phyloP scores from a whole-genome alignment of 2,329 filamentous ascomycete species.

The Microcera coccophila region DNA sequence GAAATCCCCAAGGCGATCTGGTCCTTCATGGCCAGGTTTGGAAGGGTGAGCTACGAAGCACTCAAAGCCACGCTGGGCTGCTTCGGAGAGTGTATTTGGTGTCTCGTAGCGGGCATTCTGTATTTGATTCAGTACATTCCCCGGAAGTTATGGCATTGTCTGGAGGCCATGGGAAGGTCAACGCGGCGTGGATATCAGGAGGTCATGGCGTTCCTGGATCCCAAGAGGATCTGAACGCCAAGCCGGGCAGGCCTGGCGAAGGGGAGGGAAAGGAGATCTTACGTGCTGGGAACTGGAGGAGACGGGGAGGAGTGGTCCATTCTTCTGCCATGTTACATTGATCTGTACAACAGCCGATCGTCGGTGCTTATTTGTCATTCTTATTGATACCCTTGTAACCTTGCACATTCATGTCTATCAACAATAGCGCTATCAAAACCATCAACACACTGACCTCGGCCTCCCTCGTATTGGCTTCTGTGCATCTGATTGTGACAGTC shows the following conservation, averaged over 20 bases:
- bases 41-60: conserved; percentile 22
- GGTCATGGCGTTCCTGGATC: conserved; percentile 34
- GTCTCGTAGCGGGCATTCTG: conserved; percentile 21
- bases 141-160: conserved; percentile 29
- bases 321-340: no score
- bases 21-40: conserved; percentile 21
- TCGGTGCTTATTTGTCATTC: neutral
- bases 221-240: conserved; percentile 29
- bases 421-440: no score
- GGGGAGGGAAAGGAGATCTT: no score
- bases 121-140: conserved; percentile 34
- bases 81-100: conserved; percentile 28
- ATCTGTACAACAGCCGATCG: no score
- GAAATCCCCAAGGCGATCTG: conserved; percentile 27
- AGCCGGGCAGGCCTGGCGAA: neutral
- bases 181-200: conserved; percentile 33
- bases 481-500: no score
- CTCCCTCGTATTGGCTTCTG: neutral
- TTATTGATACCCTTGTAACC: neutral
- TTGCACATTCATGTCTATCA: neutral
- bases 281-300: no score
- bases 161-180: conserved; percentile 29
- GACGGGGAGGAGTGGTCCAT: no score
- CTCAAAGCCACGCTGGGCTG: conserved; percentile 31
- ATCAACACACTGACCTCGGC: no score